These are phyloP conservation scores for Mycoemilia scoparia DNA, from an alignment of 192 early-diverging fungal genomes.

Conservation along the genomic window DNA sequence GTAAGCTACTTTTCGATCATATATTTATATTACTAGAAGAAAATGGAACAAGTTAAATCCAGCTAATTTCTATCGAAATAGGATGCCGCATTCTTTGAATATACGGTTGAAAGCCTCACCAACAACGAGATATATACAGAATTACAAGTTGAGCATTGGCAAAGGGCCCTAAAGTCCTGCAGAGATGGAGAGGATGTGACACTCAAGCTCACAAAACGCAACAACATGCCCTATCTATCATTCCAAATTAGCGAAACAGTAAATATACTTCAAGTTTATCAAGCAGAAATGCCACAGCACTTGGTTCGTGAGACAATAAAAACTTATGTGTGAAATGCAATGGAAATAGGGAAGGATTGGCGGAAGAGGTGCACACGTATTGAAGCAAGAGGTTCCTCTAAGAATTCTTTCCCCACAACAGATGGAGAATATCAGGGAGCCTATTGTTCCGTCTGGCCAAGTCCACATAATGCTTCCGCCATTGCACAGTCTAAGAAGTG, in stretches of 20 bases:
- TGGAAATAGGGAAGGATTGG: conserved; percentile 23
- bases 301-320: too few relatives aligned
- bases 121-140: conserved; percentile 58
- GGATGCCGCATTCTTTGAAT: conserved; percentile 46
- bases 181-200: conserved; percentile 32
- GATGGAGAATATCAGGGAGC: conserved; percentile 37
- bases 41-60: not conserved
- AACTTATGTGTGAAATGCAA: not conserved
- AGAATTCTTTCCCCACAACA: conserved; percentile 30
- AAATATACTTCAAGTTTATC: conserved; percentile 8
- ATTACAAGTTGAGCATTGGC: conserved; percentile 41
- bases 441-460: conserved; percentile 36
- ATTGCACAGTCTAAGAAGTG: conserved; percentile 38
- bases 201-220: conserved; percentile 46
- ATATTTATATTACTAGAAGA: not conserved
- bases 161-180: conserved; percentile 40
- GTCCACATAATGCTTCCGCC: conserved; percentile 65
- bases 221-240: conserved; percentile 9
- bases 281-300: too few relatives aligned
- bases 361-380: conserved; percentile 6
- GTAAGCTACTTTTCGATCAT: too few relatives aligned
- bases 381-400: conserved; percentile 45
- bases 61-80: conserved; percentile 7
- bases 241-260: conserved; percentile 14
- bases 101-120: conserved; percentile 39